Conservation (phyloP, 805 yeast genomes). For the Myxozyma sirexii region DNA sequence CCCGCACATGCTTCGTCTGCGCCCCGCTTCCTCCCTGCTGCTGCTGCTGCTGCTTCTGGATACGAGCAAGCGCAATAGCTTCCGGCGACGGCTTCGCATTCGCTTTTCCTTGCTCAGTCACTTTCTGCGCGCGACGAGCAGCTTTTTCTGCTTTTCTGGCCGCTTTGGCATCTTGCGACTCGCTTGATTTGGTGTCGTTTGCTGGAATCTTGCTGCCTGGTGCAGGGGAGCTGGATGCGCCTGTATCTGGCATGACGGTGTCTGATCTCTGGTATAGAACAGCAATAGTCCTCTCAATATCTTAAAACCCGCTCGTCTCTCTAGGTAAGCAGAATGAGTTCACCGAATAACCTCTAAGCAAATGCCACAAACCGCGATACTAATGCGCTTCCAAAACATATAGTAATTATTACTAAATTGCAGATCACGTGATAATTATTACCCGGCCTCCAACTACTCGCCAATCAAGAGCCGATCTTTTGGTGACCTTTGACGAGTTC, state of each 20-base stretch:
- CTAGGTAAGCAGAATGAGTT: too few species aligned
- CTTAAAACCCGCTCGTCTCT: too few species aligned
- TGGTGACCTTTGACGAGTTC: neutral
- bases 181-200: constrained; percentile 1
- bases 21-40: constrained; percentile 17
- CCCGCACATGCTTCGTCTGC: constrained; percentile 35
- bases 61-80: constrained; percentile 9
- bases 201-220: constrained; percentile 9
- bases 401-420: too few species aligned
- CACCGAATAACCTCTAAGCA: too few species aligned
- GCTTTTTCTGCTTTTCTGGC: constrained; percentile 87
- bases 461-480: constrained; percentile 5
- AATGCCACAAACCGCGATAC: too few species aligned
- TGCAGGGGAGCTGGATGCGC: constrained; percentile 7
- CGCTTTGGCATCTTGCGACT: constrained; percentile 57
- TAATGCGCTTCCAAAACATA: too few species aligned
- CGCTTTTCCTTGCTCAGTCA: constrained; percentile 46
- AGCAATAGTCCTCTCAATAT: too few species aligned
- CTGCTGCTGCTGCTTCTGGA: constrained; percentile 9
- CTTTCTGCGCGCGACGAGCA: constrained; percentile 89
- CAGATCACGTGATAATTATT: neutral
- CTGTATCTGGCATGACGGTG: constrained; percentile 14
- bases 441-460: neutral
- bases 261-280: neutral
- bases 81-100: constrained; percentile 11